Percentiles rank a stretch among this genome's conserved stretches.
These are phyloP conservation scores for Azolla pinnata DNA, from an alignment of 75 land plant species.

Conservation along the genomic window DNA sequence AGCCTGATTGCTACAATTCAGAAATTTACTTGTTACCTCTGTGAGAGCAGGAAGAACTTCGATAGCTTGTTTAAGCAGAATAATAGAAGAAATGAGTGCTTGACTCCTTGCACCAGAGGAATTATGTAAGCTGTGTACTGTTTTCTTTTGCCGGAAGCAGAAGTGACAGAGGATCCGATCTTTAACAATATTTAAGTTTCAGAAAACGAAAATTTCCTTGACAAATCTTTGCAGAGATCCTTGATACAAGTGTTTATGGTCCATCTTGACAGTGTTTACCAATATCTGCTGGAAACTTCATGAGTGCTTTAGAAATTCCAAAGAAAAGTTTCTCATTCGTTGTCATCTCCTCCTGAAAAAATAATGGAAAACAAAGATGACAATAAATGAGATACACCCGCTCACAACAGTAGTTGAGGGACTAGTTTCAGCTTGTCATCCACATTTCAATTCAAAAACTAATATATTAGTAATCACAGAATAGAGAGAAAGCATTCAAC, in stretches of 20 bases:
- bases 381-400: neutral
- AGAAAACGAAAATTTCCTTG: neutral
- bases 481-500: neutral
- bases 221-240: too few species aligned
- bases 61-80: slow-evolving; percentile 78
- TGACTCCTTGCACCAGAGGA: slow-evolving; percentile 50
- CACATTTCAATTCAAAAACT: neutral
- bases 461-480: too few species aligned
- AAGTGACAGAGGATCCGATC: slow-evolving; percentile 87
- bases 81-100: slow-evolving; percentile 53
- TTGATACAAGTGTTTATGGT: too few species aligned
- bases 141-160: slow-evolving; percentile 70
- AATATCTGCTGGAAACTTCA: slow-evolving; percentile 90
- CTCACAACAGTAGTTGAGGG: neutral
- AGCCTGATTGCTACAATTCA: neutral
- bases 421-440: neutral
- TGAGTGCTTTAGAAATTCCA: slow-evolving; percentile 77
- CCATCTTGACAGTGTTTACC: too few species aligned
- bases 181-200: slow-evolving; percentile 7
- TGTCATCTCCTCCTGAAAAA: slow-evolving; percentile 73
- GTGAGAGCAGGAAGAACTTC: slow-evolving; percentile 75
- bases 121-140: slow-evolving; percentile 34
- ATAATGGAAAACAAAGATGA: neutral
- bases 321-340: slow-evolving; percentile 80
- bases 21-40: too few species aligned